Evolutionary conservation across 2,329 filamentous ascomycete species (phyloP).

Genomic region (Escovopsis sp.): DNA sequence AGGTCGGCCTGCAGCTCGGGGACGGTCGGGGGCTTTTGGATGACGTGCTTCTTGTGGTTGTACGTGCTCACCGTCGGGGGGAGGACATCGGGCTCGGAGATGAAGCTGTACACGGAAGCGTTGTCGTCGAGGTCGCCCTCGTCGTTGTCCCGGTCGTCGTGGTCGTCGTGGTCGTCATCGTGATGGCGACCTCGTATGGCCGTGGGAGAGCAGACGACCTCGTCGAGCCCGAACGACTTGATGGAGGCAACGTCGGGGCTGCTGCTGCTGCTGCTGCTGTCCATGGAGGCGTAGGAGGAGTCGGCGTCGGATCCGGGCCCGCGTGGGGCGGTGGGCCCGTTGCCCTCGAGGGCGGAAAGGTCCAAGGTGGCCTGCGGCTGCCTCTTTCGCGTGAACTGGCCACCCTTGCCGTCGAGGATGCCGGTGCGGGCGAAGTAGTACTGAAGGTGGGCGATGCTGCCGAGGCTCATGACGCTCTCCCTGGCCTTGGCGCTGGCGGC

Average conservation of each 20-base stretch:
- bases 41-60: slow-evolving; percentile 64
- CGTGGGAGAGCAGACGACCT: slow-evolving; percentile 31
- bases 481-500: slow-evolving; percentile 77
- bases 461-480: slow-evolving; percentile 90
- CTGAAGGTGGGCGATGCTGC: slow-evolving; percentile 92
- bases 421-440: slow-evolving; percentile 97
- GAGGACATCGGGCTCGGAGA: slow-evolving; percentile 59
- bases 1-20: slow-evolving; percentile 54
- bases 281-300: slow-evolving; percentile 44
- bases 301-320: slow-evolving; percentile 35
- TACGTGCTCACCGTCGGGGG: slow-evolving; percentile 98
- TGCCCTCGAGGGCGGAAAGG: slow-evolving; percentile 33
- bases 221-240: slow-evolving; percentile 21
- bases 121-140: too few species aligned
- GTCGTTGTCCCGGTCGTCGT: too few species aligned
- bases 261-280: too few species aligned
- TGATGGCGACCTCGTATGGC: too few species aligned
- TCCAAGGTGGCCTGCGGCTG: slow-evolving; percentile 43
- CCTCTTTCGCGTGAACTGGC: slow-evolving; percentile 61
- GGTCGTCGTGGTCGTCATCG: slow-evolving; percentile 29
- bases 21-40: slow-evolving; percentile 73
- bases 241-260: slow-evolving; percentile 39
- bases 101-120: slow-evolving; percentile 32
- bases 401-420: slow-evolving; percentile 83
- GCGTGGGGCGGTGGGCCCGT: slow-evolving; percentile 17